A percentile compares a stretch with the other conserved stretches of the same genome.
phyloP scores from a whole-genome alignment of 768 basidiomycete species.

The Suillus clintonianus region DNA sequence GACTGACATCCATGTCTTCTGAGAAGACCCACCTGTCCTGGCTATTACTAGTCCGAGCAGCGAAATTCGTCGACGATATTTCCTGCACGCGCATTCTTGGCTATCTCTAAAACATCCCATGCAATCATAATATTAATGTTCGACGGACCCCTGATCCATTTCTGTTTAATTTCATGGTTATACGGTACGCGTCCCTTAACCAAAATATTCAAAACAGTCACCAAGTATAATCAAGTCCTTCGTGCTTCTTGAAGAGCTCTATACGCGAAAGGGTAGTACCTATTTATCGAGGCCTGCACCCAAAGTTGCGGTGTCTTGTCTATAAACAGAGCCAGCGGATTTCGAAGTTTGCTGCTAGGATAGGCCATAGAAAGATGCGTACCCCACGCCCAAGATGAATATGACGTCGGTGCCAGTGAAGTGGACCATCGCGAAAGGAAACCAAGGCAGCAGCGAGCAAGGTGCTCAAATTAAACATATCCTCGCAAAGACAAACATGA shows the following conservation, averaged over 20 bases:
- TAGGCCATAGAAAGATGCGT: not conserved
- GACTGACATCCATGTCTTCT: not conserved
- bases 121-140: not conserved
- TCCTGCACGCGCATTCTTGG: too few relatives aligned
- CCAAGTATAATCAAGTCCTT: conserved; percentile 12
- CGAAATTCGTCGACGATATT: too few relatives aligned
- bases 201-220: conserved; percentile 8
- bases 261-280: not conserved
- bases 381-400: not conserved
- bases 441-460: not conserved
- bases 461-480: too few relatives aligned
- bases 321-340: not conserved
- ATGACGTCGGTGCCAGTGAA: not conserved
- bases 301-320: not conserved
- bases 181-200: not conserved
- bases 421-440: not conserved
- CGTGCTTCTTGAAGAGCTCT: not conserved
- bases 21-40: too few relatives aligned
- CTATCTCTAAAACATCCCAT: not conserved
- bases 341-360: not conserved
- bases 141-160: not conserved
- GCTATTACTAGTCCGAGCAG: too few relatives aligned
- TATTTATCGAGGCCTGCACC: not conserved
- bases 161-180: not conserved
- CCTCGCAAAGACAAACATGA: too few relatives aligned